A percentile compares a stretch with the other conserved stretches of the same genome.
These are phyloP conservation scores for Fusarium sp. DNA, from an alignment of 2,329 filamentous ascomycete species.

Conservation along the genomic window DNA sequence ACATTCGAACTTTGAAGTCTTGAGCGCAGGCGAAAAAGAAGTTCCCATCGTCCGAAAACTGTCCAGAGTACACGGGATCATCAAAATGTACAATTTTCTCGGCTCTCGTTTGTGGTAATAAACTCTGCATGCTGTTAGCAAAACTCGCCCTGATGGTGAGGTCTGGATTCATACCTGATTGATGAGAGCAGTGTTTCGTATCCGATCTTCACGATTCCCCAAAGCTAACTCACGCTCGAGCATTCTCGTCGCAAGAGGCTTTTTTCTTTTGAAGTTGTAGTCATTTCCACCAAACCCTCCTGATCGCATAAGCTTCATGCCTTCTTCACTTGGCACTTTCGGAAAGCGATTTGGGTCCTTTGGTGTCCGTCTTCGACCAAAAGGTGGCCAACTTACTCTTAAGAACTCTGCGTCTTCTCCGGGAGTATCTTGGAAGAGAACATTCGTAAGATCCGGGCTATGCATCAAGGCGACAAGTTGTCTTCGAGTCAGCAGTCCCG, in stretches of 20 bases:
- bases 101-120: conserved; percentile 81
- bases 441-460: conserved; percentile 53
- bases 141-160: neutral
- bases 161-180: conserved; percentile 66
- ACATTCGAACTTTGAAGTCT: conserved; percentile 96
- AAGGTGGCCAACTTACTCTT: conserved; percentile 53
- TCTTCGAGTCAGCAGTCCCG: conserved; percentile 50
- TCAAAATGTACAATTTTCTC: conserved; percentile 92
- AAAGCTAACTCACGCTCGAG: conserved; percentile 85
- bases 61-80: conserved; percentile 89
- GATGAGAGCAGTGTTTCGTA: conserved; percentile 73
- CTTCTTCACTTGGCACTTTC: conserved; percentile 84
- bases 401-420: conserved; percentile 53
- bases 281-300: conserved; percentile 83
- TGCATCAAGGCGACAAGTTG: conserved; percentile 58
- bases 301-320: conserved; percentile 82
- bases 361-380: conserved; percentile 56
- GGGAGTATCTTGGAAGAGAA: conserved; percentile 54
- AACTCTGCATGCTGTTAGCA: conserved; percentile 60
- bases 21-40: conserved; percentile 96
- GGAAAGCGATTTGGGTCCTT: conserved; percentile 75
- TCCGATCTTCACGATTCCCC: conserved; percentile 69
- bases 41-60: conserved; percentile 96
- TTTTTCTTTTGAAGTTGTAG: conserved; percentile 63
- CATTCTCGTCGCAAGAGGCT: conserved; percentile 76